phyloP scores from a whole-genome alignment of 2,329 filamentous ascomycete species.

The Cercospora brassicicola region DNA sequence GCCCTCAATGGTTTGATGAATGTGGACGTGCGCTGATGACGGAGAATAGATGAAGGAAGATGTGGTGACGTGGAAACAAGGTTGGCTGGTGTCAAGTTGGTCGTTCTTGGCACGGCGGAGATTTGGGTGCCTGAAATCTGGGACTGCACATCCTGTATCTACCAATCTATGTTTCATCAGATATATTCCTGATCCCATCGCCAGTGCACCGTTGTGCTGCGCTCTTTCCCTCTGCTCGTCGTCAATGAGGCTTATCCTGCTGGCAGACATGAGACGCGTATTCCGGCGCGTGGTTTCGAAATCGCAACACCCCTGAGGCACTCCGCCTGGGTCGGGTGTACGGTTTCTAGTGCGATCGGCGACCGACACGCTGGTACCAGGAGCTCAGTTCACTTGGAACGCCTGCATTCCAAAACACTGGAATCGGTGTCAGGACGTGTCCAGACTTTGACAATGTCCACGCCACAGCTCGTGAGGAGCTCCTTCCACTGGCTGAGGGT shows the following conservation, averaged over 20 bases:
- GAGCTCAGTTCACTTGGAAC: not conserved
- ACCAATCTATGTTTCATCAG: not conserved
- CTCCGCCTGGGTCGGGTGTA: not conserved
- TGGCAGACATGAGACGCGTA: not conserved
- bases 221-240: not conserved
- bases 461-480: conserved; percentile 8
- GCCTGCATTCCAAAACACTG: conserved; percentile 13
- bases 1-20: not conserved
- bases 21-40: not conserved
- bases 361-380: not conserved
- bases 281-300: not conserved
- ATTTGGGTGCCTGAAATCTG: not conserved
- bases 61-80: not conserved
- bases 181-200: not conserved
- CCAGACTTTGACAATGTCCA: conserved; percentile 17
- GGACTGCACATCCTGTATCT: not conserved
- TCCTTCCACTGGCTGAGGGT: conserved; percentile 14
- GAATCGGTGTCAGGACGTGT: conserved; percentile 16
- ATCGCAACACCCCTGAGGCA: not conserved
- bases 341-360: not conserved
- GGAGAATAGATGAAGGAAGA: not conserved
- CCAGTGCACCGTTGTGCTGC: not conserved
- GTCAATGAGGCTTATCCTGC: not conserved
- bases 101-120: not conserved
- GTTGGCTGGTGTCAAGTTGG: not conserved